Percentiles rank a stretch among this genome's conserved stretches.
Conservation (phyloP, 2,329 filamentous ascomycete species). For the Fusarium abutilonis region DNA sequence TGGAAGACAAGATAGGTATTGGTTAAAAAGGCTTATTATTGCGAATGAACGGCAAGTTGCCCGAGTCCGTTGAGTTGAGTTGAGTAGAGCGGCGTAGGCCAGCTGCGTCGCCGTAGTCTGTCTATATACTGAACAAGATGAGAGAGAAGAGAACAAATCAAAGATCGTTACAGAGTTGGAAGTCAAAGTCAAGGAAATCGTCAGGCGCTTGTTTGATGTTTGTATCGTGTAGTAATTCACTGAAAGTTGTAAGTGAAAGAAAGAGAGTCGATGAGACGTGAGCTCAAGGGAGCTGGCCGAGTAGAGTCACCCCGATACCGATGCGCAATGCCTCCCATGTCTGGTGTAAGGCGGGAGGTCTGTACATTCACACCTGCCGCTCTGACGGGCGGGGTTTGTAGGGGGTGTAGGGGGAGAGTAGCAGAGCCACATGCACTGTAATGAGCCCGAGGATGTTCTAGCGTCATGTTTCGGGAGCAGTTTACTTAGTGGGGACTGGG, state of each 20-base stretch:
- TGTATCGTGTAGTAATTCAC: slow-evolving; percentile 44
- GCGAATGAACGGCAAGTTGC: slow-evolving; percentile 33
- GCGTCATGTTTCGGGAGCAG: slow-evolving; percentile 6
- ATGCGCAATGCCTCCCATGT: slow-evolving; percentile 15
- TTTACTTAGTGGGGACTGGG: slow-evolving; percentile 10
- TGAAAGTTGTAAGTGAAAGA: slow-evolving; percentile 38
- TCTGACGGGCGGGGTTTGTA: slow-evolving; percentile 28
- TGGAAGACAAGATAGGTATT: slow-evolving; percentile 5
- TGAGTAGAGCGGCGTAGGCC: slow-evolving; percentile 42
- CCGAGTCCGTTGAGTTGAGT: slow-evolving; percentile 25
- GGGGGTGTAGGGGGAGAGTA: slow-evolving; percentile 18
- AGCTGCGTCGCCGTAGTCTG: slow-evolving; percentile 40
- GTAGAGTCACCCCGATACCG: slow-evolving; percentile 25
- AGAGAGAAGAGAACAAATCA: slow-evolving; percentile 13
- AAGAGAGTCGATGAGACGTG: slow-evolving; percentile 15
- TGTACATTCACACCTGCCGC: slow-evolving; percentile 8
- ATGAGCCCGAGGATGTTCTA: slow-evolving; percentile 24
- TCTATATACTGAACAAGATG: slow-evolving; percentile 30
- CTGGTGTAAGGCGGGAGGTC: slow-evolving; percentile 30
- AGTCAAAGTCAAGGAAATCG: slow-evolving; percentile 32
- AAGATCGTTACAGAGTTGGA: slow-evolving; percentile 34
- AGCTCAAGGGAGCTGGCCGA: slow-evolving; percentile 24
- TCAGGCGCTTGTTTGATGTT: slow-evolving; percentile 41
- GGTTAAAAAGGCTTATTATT: slow-evolving; percentile 20
- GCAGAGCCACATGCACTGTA: slow-evolving; percentile 32